These are phyloP conservation scores for Suhomyces vadensis DNA, from an alignment of 805 yeast genomes.

Conservation along the genomic window DNA sequence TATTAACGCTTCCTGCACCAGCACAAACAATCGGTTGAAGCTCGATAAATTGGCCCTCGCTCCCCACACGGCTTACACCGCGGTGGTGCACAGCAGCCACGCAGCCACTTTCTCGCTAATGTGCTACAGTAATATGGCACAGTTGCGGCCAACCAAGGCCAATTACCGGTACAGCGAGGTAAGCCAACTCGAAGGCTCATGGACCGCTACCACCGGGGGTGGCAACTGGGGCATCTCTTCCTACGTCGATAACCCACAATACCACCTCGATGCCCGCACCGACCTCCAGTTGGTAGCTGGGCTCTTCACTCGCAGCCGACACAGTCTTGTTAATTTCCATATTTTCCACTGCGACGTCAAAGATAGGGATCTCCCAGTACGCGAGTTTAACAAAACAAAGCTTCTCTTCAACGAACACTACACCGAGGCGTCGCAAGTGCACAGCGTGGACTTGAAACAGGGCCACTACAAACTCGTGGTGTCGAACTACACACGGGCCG, in stretches of 20 bases:
- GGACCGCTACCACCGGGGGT: conserved; percentile 50
- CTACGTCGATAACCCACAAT: conserved; percentile 60
- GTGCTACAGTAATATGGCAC: conserved; percentile 28
- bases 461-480: conserved; percentile 47
- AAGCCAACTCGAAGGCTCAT: conserved; percentile 35
- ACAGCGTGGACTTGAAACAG: conserved; percentile 23
- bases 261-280: conserved; percentile 20
- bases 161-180: conserved; percentile 18
- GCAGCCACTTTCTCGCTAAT: conserved; percentile 28
- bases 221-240: conserved; percentile 54
- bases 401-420: conserved; percentile 32
- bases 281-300: conserved; percentile 1
- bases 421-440: conserved; percentile 35
- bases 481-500: conserved; percentile 45
- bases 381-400: conserved; percentile 22
- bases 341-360: conserved; percentile 41
- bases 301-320: neutral
- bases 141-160: conserved; percentile 31
- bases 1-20: conserved; percentile 15
- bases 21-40: conserved; percentile 40
- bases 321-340: conserved; percentile 37
- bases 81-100: conserved; percentile 18
- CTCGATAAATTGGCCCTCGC: conserved; percentile 31
- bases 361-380: conserved; percentile 21
- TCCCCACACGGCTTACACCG: conserved; percentile 30